These are phyloP conservation scores for Myriosclerotinia curreyana DNA, from an alignment of 2,329 filamentous ascomycete genomes.

Conservation along the genomic window DNA sequence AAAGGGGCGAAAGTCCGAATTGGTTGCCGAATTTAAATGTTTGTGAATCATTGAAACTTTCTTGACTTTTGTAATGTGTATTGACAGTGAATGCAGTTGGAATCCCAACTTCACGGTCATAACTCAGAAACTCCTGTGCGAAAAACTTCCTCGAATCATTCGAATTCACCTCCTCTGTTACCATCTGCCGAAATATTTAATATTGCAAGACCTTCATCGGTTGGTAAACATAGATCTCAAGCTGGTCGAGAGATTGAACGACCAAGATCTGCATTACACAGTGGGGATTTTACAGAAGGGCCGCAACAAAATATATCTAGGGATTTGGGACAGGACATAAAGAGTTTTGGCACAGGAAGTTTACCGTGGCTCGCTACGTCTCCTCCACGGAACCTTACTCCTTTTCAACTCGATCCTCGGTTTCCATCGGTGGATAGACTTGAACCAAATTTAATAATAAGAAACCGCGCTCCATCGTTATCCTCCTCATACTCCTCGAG, in stretches of 20 bases:
- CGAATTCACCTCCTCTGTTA: constrained; percentile 37
- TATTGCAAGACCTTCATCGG: constrained; percentile 36
- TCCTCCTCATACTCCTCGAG: constrained; percentile 73
- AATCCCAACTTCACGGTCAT: constrained; percentile 35
- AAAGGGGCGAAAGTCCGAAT: constrained; percentile 71
- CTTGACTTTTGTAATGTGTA: constrained; percentile 10
- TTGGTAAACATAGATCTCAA: constrained; percentile 46
- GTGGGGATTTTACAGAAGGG: constrained; percentile 59
- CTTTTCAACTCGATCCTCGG: constrained; percentile 46
- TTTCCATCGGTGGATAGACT: constrained; percentile 31
- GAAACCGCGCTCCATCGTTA: constrained; percentile 51
- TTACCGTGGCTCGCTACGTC: constrained; percentile 54
- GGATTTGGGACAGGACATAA: constrained; percentile 20
- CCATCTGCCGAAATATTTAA: constrained; percentile 40
- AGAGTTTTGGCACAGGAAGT: constrained; percentile 26
- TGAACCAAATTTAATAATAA: constrained; percentile 23
- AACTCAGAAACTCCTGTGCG: constrained; percentile 32
- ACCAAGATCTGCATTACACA: constrained; percentile 72
- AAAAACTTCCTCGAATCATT: constrained; percentile 25
- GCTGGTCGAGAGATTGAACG: constrained; percentile 69
- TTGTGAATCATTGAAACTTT: constrained; percentile 31
- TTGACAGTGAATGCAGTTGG: constrained; percentile 30
- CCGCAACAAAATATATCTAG: constrained; percentile 21
- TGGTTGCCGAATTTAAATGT: constrained; percentile 68
- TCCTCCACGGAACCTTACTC: constrained; percentile 51